A percentile compares a stretch with the other conserved stretches of the same genome.
phyloP scores from a whole-genome alignment of 768 basidiomycete species.

The Filobasidium wieringae region DNA sequence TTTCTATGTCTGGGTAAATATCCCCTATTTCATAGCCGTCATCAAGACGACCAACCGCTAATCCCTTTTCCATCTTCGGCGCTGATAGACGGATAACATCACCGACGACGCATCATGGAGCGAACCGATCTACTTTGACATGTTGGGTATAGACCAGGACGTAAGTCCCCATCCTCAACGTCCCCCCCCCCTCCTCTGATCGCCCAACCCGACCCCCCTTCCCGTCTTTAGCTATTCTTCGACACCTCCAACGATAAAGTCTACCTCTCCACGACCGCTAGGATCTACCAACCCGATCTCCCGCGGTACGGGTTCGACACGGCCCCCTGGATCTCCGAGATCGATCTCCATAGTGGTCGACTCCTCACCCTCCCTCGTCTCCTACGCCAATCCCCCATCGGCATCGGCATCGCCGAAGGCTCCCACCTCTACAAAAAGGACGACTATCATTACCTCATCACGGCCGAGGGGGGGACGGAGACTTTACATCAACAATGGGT shows the following conservation, averaged over 20 bases:
- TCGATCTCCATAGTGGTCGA: slow-evolving; percentile 14
- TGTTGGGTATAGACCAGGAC: slow-evolving; percentile 23
- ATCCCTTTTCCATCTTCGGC: background rate
- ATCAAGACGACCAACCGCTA: background rate
- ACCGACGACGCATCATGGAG: slow-evolving; percentile 21
- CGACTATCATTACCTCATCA: slow-evolving; percentile 38
- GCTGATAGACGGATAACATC: slow-evolving; percentile 22
- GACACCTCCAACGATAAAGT: slow-evolving; percentile 19
- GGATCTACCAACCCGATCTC: slow-evolving; percentile 3
- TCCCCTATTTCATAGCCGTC: too few species aligned
- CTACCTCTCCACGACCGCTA: slow-evolving; percentile 13
- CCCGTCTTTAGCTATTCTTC: too few species aligned
- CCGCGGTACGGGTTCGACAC: slow-evolving; percentile 9
- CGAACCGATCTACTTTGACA: slow-evolving; percentile 21
- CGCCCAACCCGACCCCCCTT: background rate
- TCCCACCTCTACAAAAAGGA: slow-evolving; percentile 29
- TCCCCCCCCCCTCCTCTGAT: too few species aligned
- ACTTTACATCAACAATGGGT: slow-evolving; percentile 24
- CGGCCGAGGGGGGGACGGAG: slow-evolving; percentile 34
- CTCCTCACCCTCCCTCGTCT: background rate
- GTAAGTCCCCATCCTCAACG: slow-evolving; percentile 15
- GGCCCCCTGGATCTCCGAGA: slow-evolving; percentile 14
- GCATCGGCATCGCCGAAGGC: slow-evolving; percentile 25
- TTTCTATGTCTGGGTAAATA: slow-evolving; percentile 15
- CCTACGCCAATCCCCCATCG: slow-evolving; percentile 9